Base-by-base conservation (phyloP, 1,284 basidiomycete genomes). In the Microbotryomycetes sp. region DNA sequence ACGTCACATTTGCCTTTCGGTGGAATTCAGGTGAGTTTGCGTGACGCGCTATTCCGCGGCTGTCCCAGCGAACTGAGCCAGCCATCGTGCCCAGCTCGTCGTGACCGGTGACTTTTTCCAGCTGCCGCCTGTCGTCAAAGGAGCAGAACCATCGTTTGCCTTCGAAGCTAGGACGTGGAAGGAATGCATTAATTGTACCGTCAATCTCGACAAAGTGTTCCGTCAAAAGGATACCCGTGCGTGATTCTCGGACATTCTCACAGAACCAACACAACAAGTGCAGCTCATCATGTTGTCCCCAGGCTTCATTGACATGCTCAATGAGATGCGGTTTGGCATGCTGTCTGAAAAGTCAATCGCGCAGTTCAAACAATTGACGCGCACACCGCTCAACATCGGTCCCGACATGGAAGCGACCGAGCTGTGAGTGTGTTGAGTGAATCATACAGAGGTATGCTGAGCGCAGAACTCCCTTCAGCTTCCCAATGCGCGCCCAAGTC, bases 71-170 rank as follows among this genome's bases (percentile, higher is more conserved):
- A n/a, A n/a, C 51, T 57, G 23, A 41, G 13, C 58, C 41, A 60
- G 30, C 51, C 21, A 31, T 29, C 21, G 26, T 62, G 80, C 46
- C 15, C 85, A 93, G 85, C 78, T 99, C 62, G 83, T 93, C 64
- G 81, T 96, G 15, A 93, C 91, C 1, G 93, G 93, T 24, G 93
- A 98, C 74, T 98, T 97, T 77, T 96, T 91, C 77, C 93, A 99
- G 75, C 79, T 99, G 5, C 96, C 96, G 1, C 94, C 96, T 0
- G 91, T 99, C 5, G 72, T 75, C 60, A 77, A 77, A 62, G 72
- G 76, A 4, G 73, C 73, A 0, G 71, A 72, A 56, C 64, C 79
- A 11, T 79, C 74, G 62, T 97, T 96, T 74, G 87, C 88, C 3
- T 98, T 99, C 72, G 91, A 99, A 71, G 90, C 91, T 5, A 77